Conservation (phyloP, 2,329 filamentous ascomycete genomes). For the Didymella lethalis region DNA sequence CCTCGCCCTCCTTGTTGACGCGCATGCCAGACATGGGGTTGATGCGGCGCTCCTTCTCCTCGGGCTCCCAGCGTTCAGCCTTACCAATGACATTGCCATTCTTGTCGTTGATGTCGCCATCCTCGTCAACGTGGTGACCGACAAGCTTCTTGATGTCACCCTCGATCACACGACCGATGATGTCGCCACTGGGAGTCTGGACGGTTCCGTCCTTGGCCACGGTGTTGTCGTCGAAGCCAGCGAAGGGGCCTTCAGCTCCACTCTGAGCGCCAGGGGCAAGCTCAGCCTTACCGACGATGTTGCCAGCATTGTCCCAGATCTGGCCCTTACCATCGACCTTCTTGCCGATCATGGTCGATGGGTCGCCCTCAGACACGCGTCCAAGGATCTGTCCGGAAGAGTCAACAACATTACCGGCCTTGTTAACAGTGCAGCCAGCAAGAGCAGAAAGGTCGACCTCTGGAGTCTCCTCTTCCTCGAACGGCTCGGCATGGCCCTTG, state of each 20-base stretch:
- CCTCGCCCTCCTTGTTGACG: slow-evolving; percentile 63
- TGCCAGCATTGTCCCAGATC: slow-evolving; percentile 69
- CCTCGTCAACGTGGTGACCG: slow-evolving; percentile 60
- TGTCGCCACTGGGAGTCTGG: slow-evolving; percentile 54
- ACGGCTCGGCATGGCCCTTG: slow-evolving; percentile 67
- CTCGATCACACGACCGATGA: slow-evolving; percentile 60
- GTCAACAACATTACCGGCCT: slow-evolving; percentile 69
- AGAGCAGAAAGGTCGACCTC: slow-evolving; percentile 66
- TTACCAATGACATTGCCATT: slow-evolving; percentile 62
- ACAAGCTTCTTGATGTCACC: slow-evolving; percentile 61
- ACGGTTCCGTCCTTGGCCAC: slow-evolving; percentile 67
- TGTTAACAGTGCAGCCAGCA: slow-evolving; percentile 69
- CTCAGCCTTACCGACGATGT: slow-evolving; percentile 67
- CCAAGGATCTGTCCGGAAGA: slow-evolving; percentile 66
- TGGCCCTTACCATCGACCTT: slow-evolving; percentile 70
- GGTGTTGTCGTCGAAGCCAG: slow-evolving; percentile 64
- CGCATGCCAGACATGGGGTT: slow-evolving; percentile 66
- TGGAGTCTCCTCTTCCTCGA: slow-evolving; percentile 58
- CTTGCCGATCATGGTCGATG: slow-evolving; percentile 64
- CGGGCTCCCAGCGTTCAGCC: slow-evolving; percentile 62
- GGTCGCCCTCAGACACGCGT: slow-evolving; percentile 65
- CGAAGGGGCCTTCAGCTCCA: slow-evolving; percentile 65
- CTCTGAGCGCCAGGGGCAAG: slow-evolving; percentile 61
- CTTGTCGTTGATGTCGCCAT: slow-evolving; percentile 62
- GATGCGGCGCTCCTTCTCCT: slow-evolving; percentile 62